A percentile compares a stretch with the other conserved stretches of the same genome.
Evolutionary conservation across 2,329 filamentous ascomycete species (phyloP).

Genomic region (Lachnellula arida): DNA sequence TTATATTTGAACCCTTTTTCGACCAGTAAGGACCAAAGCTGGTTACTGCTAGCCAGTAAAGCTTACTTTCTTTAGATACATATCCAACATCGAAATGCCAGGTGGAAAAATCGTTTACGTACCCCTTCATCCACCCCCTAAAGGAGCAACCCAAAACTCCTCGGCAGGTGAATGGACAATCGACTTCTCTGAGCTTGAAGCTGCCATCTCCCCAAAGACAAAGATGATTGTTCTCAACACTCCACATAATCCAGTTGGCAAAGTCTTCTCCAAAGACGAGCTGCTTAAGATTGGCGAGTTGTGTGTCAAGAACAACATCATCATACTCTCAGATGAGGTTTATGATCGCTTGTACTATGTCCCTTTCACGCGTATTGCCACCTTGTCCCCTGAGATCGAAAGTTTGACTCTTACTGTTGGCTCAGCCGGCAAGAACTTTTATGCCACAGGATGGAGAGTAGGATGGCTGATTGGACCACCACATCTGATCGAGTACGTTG

Average conservation of each 20-base stretch:
- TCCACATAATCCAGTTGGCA: constrained; percentile 90
- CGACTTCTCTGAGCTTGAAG: constrained; percentile 76
- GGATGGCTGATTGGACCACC: constrained; percentile 89
- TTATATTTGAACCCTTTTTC: constrained; percentile 97
- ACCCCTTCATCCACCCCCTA: constrained; percentile 81
- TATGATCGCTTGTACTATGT: constrained; percentile 95
- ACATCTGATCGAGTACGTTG: constrained; percentile 84
- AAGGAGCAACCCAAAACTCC: constrained; percentile 73
- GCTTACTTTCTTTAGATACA: constrained; percentile 53
- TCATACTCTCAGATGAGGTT: constrained; percentile 88
- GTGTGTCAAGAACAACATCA: constrained; percentile 87
- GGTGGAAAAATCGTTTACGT: constrained; percentile 94
- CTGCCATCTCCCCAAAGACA: constrained; percentile 76
- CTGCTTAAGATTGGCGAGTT: constrained; percentile 80
- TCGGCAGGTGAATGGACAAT: constrained; percentile 86
- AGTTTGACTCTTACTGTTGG: constrained; percentile 88
- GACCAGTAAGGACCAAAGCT: constrained; percentile 62
- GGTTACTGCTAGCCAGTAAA: neutral
- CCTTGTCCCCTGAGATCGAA: constrained; percentile 84
- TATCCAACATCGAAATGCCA: constrained; percentile 98
- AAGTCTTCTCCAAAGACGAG: constrained; percentile 84
- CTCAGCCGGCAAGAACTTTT: constrained; percentile 97
- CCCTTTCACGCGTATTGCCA: constrained; percentile 89
- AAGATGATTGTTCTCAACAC: constrained; percentile 95
- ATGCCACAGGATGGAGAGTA: constrained; percentile 94